Base-by-base conservation (phyloP, 306 rosid species). In the Cucurbita maxima region DNA sequence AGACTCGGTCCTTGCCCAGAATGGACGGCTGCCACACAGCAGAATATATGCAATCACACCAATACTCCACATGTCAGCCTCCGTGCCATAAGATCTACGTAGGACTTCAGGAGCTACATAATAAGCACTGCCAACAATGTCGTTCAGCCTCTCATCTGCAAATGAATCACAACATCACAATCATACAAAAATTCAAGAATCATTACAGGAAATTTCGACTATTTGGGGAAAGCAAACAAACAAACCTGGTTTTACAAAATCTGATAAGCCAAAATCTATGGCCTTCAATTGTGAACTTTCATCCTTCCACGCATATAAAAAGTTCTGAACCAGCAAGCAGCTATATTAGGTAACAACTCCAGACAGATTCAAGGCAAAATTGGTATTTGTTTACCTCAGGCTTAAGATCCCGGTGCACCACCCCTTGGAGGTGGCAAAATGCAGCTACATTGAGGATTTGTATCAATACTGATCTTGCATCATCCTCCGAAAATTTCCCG, bases 61-160 rank as follows among this genome's bases (percentile, higher is more conserved):
- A 69, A 93, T 80, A 68, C 98, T 93, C 98, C 98, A 93, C 40
- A 87, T 82, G 51, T 93, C 98, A 44, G 98, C 98, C 78, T 90
- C 98, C 34, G 98, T 87, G 50, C 83, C 84, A 81, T 90, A 93
- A 63, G 97, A 84, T 81, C 97, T 86, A 71, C 87, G 98, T 52
- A 93, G 83, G 79, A 93, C 98, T 85, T 93, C 98, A 0, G 98
- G 98, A 76, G 98, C 97, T 18, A 93, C 97, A 75, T 93, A 93
- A 82, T 93, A 93, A n/a, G 98, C 98, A 57, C 98, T 93, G 74
- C 98, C 98, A 81, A 90, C 98, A 66, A 90, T 90, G 77, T 93
- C 98, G 34, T 90, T 90, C 56, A 93, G 97, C 83, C 88, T 87
- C 76, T 88, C 97, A 80, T 93, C 98, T 93, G 92, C 71, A 78